Base-by-base conservation (phyloP, 495 filamentous ascomycete species). In the Parathielavia appendiculata region DNA sequence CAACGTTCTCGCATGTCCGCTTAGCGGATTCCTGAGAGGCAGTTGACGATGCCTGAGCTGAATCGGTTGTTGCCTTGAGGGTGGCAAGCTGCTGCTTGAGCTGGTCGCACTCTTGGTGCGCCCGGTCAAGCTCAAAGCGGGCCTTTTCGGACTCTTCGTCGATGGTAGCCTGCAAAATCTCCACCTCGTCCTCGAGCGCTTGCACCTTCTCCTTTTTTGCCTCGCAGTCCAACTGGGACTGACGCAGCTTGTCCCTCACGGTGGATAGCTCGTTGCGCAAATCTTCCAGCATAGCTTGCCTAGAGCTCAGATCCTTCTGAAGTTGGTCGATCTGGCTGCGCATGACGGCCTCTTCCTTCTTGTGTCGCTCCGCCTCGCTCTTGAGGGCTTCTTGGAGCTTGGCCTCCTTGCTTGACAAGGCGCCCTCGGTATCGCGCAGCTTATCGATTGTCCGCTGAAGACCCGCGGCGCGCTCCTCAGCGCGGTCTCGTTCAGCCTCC, bases 181-280 rank as follows among this genome's bases (percentile, higher is more conserved):
- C 83, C 12, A 92, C 77, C 66, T 95, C 89, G 59, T 92, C 89
- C 66, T 92, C 88, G 16, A 95, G 67, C n/a, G 78, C 82, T 61
- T 88, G 82, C 10, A 88, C 73, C 63, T 86, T 90, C 47, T 90
- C 85, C 43, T 76, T 75, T 32, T 90, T 74, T 1, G 75, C 70
- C 53, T 81, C 78, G 69, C 84, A 81, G 39, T 87, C 83, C 16
- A 86, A 81, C 62, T 84, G 79, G 48, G 81, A 81, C 48, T 85
- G 71, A 30, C 86, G 84, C 12, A 89, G 78, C 17, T 91, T 85
- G 63, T 92, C 86, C 45, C 80, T 81, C 23, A 82, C 76, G 9
- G 75, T 64, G 10, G 86, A 79, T 14, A 88, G 72, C 51, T 78
- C 74, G 39, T 68, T 71, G 22, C 74, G 72, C 19, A 78, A 69